Percentiles rank a stretch among this genome's conserved stretches.
Conservation (phyloP, 768 basidiomycete species). For the Mycena rosella region DNA sequence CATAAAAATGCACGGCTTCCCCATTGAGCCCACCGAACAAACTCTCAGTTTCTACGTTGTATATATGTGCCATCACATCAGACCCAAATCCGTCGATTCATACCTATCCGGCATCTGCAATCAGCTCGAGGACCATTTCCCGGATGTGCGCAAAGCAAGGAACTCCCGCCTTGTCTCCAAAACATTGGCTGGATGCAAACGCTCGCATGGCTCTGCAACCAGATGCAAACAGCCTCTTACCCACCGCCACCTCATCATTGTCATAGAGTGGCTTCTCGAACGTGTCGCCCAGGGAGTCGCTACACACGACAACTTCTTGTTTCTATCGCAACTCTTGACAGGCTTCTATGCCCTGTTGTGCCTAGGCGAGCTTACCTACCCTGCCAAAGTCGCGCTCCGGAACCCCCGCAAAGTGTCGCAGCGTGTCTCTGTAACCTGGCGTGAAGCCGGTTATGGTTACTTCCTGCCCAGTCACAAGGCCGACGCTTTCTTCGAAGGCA, state of each 20-base stretch:
- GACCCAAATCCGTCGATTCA: constrained; percentile 48
- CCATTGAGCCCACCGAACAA: no score
- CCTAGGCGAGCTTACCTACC: constrained; percentile 49
- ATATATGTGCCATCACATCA: constrained; percentile 52
- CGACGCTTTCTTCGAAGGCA: no score
- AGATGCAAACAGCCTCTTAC: constrained; percentile 46
- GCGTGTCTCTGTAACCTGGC: no score
- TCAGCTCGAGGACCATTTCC: constrained; percentile 51
- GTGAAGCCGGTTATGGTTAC: constrained; percentile 39
- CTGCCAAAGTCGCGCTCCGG: constrained; percentile 37
- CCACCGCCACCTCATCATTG: constrained; percentile 28
- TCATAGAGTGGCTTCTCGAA: neutral
- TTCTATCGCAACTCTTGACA: constrained; percentile 41
- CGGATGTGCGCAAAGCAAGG: constrained; percentile 43
- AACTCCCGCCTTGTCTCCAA: constrained; percentile 41
- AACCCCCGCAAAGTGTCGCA: constrained; percentile 42
- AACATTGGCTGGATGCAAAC: constrained; percentile 48
- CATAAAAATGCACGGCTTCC: no score
- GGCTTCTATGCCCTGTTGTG: constrained; percentile 49
- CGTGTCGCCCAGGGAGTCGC: no score
- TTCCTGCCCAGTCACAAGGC: constrained; percentile 54
- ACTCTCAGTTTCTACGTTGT: constrained; percentile 51
- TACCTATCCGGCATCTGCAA: constrained; percentile 59
- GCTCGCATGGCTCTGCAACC: constrained; percentile 31
- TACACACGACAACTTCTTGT: constrained; percentile 47